Evolutionary conservation across 179 eudicot species (phyloP), one percentile per base, ranked within the genome.

Genomic region (Actinidia arguta): DNA sequence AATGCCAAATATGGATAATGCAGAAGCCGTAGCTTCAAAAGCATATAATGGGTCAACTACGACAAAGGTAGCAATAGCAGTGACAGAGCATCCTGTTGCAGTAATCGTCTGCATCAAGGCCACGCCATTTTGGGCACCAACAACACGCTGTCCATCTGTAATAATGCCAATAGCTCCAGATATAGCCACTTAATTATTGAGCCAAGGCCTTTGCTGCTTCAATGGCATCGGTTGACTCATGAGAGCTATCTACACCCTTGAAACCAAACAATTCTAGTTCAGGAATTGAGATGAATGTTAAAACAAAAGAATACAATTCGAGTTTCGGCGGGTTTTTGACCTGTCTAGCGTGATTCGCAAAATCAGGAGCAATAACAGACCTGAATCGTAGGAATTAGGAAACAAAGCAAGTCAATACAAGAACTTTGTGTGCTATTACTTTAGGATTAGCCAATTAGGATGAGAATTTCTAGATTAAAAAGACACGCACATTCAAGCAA

Each of bases 71-170:
- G 98, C 89, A 73, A 95, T 92, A 44, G 96, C 98, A 46, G 98
- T 93, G 76, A 93, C 98, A n/a, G 98, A 89, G 72, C 98, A 95
- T 47, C 98, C 98, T 3, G 98, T 95, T 11, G 98, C 98, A 47
- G 98, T 93, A 61, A 95, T 92, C 83, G 85, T 90, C 79, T 95
- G 98, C 93, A 95, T 48, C 98, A 95, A 86, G 13, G 93, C 88
- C 14, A 95, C 93, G 52, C 98, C 99, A 67, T 95, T 95, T 82
- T 84, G 88, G 52, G 87, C 97, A 75, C 94, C 89, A 73, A 87
- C 83, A 36, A 92, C 91, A 24, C 89, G 89, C 14, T 88, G 72
- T 72, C 98, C 99, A 61, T 95, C 98, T 52, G 98, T 96, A 24
- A 96, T 73, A 44, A 91, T 81, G 84, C 93, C 98, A 64, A 91